These are phyloP conservation scores for Rhizoclosmatium globosum DNA, from an alignment of 192 early-diverging fungal genomes.

Conservation along the genomic window DNA sequence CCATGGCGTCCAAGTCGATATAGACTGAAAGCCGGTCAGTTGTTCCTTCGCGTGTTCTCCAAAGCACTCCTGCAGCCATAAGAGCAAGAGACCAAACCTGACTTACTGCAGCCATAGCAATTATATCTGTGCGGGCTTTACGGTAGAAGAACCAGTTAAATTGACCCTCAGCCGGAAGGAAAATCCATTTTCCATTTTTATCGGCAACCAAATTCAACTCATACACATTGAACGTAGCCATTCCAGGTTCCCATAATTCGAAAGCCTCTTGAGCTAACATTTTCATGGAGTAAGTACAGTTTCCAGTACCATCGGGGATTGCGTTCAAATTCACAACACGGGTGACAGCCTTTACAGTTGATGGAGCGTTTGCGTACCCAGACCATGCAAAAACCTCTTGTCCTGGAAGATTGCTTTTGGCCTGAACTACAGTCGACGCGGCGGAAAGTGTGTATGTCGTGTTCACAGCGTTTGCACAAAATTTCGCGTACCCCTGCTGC, in stretches of 20 bases:
- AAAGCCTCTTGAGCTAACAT: conserved; percentile 18
- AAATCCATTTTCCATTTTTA: neutral
- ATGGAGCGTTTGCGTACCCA: neutral
- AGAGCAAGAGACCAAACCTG: neutral
- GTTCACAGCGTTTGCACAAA: neutral
- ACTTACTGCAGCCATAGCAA: neutral
- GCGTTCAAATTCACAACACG: conserved; percentile 1
- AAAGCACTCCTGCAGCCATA: neutral
- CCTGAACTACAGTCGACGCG: neutral
- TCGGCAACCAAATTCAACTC: neutral
- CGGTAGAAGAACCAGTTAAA: conserved; percentile 20
- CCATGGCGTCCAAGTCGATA: neutral
- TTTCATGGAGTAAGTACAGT: conserved; percentile 6
- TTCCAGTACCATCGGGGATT: neutral
- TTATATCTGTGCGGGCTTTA: neutral
- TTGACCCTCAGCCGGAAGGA: neutral
- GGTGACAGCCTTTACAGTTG: neutral
- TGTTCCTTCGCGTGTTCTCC: neutral
- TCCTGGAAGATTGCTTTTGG: conserved; percentile 12
- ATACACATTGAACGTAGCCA: conserved; percentile 1
- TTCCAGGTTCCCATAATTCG: neutral
- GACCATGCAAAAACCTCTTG: conserved; percentile 8
- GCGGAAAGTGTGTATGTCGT: neutral
- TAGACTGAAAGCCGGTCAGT: neutral
- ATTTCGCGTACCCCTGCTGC: neutral